Evolutionary conservation across 805 yeast species (phyloP).

Genomic region (Tetrapisispora phaffii): DNA sequence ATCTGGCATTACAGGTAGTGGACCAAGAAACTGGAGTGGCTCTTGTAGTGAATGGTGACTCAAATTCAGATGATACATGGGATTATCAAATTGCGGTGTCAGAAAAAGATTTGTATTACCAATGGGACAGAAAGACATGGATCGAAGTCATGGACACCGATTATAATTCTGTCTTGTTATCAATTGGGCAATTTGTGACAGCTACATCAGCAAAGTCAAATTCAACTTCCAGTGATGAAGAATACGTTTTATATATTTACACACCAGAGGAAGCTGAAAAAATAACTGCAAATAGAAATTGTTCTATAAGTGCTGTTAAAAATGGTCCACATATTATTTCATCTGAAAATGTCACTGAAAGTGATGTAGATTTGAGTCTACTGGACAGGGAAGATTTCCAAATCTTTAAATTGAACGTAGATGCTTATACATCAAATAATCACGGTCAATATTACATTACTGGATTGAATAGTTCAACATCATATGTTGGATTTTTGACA

Average conservation of each 20-base stretch:
- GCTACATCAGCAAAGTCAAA: background rate
- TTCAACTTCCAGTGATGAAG: conserved; percentile 14
- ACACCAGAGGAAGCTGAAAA: conserved; percentile 31
- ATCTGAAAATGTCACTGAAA: conserved; percentile 16
- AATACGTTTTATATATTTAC: conserved; percentile 39
- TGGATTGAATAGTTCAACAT: conserved; percentile 50
- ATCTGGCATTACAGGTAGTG: conserved; percentile 19
- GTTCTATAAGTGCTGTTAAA: conserved; percentile 65
- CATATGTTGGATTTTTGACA: conserved; percentile 56
- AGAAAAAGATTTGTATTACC: conserved; percentile 51
- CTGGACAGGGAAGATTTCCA: conserved; percentile 12
- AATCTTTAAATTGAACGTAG: conserved; percentile 22
- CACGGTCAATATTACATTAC: conserved; percentile 42
- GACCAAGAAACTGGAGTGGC: conserved; percentile 15
- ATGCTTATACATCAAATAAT: conserved; percentile 33
- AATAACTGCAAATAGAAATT: conserved; percentile 32
- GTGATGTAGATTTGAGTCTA: background rate
- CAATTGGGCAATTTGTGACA: conserved; percentile 41
- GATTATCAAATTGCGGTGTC: conserved; percentile 58
- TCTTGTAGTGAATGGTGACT: conserved; percentile 2
- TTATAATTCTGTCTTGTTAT: conserved; percentile 52
- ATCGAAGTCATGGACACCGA: conserved; percentile 60
- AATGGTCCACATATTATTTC: conserved; percentile 36
- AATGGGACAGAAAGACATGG: conserved; percentile 56
- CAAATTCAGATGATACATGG: conserved; percentile 34